Conservation (phyloP, 2,329 filamentous ascomycete genomes). For the Penicillium corylophilum region DNA sequence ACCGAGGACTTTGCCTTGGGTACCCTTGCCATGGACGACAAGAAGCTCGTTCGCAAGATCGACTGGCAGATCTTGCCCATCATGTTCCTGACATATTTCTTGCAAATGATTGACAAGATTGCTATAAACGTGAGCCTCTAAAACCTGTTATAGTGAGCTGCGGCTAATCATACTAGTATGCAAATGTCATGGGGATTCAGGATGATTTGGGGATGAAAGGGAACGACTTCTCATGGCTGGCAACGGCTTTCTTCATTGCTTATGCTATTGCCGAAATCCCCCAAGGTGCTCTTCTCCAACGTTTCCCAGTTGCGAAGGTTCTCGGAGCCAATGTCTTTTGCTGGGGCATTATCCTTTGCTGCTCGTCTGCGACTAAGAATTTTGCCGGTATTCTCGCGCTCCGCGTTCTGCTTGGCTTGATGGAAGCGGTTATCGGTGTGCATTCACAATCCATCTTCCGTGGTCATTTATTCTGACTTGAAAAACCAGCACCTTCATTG, state of each 20-base stretch:
- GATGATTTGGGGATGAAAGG: slow-evolving; percentile 55
- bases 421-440: slow-evolving; percentile 41
- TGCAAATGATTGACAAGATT: slow-evolving; percentile 66
- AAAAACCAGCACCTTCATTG: slow-evolving; percentile 21
- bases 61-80: slow-evolving; percentile 61
- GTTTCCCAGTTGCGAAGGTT: slow-evolving; percentile 61
- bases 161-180: slow-evolving; percentile 49
- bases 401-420: slow-evolving; percentile 58
- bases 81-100: slow-evolving; percentile 62
- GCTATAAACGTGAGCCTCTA: slow-evolving; percentile 54
- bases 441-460: background rate
- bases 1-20: slow-evolving; percentile 30
- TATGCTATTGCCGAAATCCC: slow-evolving; percentile 60
- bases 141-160: no score
- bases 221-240: slow-evolving; percentile 63
- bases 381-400: slow-evolving; percentile 54
- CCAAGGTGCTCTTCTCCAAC: slow-evolving; percentile 62
- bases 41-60: slow-evolving; percentile 54
- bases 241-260: slow-evolving; percentile 63
- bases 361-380: slow-evolving; percentile 50
- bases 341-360: slow-evolving; percentile 52
- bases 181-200: slow-evolving; percentile 63
- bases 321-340: slow-evolving; percentile 58
- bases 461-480: background rate
- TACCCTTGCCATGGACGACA: slow-evolving; percentile 40